Evolutionary conservation across 306 rosid species (phyloP).

Genomic region (Vigna reflexopilosa): DNA sequence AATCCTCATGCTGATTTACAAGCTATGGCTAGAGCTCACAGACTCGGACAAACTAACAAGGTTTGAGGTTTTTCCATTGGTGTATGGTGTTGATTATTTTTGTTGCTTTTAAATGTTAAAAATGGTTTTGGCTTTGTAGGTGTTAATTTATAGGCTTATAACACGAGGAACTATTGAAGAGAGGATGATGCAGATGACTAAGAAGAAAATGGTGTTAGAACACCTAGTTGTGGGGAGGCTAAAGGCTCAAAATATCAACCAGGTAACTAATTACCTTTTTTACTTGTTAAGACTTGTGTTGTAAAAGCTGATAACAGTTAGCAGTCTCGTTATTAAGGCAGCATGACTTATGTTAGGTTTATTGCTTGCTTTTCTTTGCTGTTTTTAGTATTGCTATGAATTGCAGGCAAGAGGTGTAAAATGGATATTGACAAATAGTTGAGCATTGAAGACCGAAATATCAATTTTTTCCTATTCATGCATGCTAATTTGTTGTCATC

Average conservation of each 20-base stretch:
- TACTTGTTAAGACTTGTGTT: slow-evolving; percentile 23
- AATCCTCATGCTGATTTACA: slow-evolving; percentile 99
- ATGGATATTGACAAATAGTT: slow-evolving; percentile 22
- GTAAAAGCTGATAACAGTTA: slow-evolving; percentile 25
- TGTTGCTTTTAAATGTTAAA: slow-evolving; percentile 32
- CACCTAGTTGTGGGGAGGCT: slow-evolving; percentile 97
- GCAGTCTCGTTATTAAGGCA: slow-evolving; percentile 28
- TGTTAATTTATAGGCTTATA: slow-evolving; percentile 92
- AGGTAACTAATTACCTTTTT: slow-evolving; percentile 59
- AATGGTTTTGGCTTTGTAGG: slow-evolving; percentile 63
- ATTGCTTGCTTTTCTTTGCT: slow-evolving; percentile 9
- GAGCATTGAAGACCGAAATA: slow-evolving; percentile 14
- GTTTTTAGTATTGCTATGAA: slow-evolving; percentile 28
- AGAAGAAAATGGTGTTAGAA: slow-evolving; percentile 99
- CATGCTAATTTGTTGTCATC: slow-evolving; percentile 23
- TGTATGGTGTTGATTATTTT: slow-evolving; percentile 7
- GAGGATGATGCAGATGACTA: slow-evolving; percentile 99
- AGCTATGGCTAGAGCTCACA: slow-evolving; percentile 99
- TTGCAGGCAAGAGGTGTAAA: slow-evolving; percentile 11
- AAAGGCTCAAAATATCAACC: slow-evolving; percentile 93
- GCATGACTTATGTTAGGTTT: slow-evolving; percentile 6
- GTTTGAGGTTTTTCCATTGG: slow-evolving; percentile 53
- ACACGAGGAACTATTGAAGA: slow-evolving; percentile 97
- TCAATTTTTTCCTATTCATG: neutral
- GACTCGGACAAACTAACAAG: slow-evolving; percentile 99